Conservation (phyloP, 495 filamentous ascomycete species). For the Penicillium paxilli region DNA sequence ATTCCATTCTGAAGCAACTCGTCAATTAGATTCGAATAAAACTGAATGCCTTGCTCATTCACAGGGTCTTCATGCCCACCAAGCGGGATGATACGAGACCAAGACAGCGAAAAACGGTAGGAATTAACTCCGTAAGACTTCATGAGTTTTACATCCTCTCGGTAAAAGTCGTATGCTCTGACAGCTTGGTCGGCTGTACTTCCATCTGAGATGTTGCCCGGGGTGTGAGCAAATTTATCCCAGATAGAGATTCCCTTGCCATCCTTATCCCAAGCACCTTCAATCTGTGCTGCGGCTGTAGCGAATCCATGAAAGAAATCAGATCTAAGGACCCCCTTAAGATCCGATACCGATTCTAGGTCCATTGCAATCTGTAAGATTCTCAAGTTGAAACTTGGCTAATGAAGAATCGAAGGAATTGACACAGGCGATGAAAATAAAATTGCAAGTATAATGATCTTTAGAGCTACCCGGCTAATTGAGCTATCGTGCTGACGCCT, state of each 20-base stretch:
- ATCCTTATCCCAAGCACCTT: conserved; percentile 65
- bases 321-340: conserved; percentile 27
- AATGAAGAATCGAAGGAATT: background rate
- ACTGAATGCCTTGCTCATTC: conserved; percentile 44
- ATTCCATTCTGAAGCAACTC: conserved; percentile 43
- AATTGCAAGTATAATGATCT: background rate
- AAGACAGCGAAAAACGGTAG: conserved; percentile 73
- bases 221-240: conserved; percentile 68
- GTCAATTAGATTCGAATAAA: conserved; percentile 46
- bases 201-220: conserved; percentile 68
- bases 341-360: conserved; percentile 29
- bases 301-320: conserved; percentile 41
- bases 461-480: conserved; percentile 3
- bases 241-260: conserved; percentile 71
- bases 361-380: conserved; percentile 22
- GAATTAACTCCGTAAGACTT: conserved; percentile 62
- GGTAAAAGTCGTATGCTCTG: conserved; percentile 68
- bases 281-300: conserved; percentile 57
- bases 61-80: conserved; percentile 33
- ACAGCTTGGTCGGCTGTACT: conserved; percentile 65
- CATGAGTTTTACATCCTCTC: conserved; percentile 70
- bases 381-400: background rate
- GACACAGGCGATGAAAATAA: background rate
- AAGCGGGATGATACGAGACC: conserved; percentile 67
- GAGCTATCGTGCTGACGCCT: background rate